A percentile compares a stretch with the other conserved stretches of the same genome.
phyloP scores from a whole-genome alignment of 2,329 filamentous ascomycete species.

The Talaromyces verruculosus region DNA sequence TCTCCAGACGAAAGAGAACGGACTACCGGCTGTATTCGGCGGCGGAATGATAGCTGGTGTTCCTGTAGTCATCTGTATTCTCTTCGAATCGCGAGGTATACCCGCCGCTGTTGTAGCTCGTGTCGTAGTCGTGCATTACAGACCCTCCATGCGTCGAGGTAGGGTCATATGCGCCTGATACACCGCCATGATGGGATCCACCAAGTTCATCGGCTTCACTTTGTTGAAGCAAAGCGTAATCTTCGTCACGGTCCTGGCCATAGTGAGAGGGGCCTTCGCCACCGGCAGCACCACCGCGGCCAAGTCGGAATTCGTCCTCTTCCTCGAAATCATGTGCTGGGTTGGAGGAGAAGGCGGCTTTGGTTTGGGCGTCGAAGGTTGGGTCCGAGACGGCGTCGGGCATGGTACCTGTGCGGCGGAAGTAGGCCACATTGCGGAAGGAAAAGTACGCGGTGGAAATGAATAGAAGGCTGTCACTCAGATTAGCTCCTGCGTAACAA shows the following conservation, averaged over 20 bases:
- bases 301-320: constrained; percentile 47
- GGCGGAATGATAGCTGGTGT: constrained; percentile 27
- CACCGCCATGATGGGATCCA: constrained; percentile 35
- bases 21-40: constrained; percentile 29
- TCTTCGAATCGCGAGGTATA: constrained; percentile 38
- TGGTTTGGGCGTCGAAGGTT: constrained; percentile 52
- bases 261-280: constrained; percentile 43
- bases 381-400: constrained; percentile 47
- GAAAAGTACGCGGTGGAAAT: constrained; percentile 54
- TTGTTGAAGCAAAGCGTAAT: constrained; percentile 54
- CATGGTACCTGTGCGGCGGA: constrained; percentile 57
- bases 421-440: constrained; percentile 56
- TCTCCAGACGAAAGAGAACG: neutral
- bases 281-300: constrained; percentile 27
- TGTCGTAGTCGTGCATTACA: constrained; percentile 42
- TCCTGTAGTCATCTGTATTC: constrained; percentile 19
- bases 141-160: constrained; percentile 33
- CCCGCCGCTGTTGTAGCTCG: constrained; percentile 42
- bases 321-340: constrained; percentile 48
- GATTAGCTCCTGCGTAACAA: neutral
- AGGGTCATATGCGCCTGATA: constrained; percentile 44
- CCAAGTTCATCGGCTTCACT: constrained; percentile 47
- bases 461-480: constrained; percentile 52
- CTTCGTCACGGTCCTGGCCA: constrained; percentile 48
- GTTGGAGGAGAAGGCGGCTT: constrained; percentile 50